Base-by-base conservation (phyloP, 1,284 basidiomycete genomes). In the Mycena citricolor region DNA sequence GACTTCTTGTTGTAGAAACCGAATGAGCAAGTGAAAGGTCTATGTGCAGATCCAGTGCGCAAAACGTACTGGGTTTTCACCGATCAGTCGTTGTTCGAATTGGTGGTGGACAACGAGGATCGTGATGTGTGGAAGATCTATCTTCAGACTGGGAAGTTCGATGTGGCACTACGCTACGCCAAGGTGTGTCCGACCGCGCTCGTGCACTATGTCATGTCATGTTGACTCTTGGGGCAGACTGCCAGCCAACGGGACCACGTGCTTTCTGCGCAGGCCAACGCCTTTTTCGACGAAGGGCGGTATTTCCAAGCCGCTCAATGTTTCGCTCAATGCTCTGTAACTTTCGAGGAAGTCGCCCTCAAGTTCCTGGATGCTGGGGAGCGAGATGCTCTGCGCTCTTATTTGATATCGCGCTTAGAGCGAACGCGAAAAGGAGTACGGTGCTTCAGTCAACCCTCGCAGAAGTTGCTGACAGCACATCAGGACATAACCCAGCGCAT, bases 41-140 rank as follows among this genome's bases (percentile, higher is more conserved):
- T 97, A 17, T 78, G 83, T 4, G 76, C 86, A 6, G 97, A 99
- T 64, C 84, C 89, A 7, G 80, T 90, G 4, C 82, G 90, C 7
- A 83, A 81, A 60, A 98, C 95, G 4, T 95, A 89, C 58, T 99
- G 97, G 97, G 77, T 97, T 2, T 97, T 90, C 62, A 94, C 95
- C 0, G 83, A 92, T 55, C 79, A 85, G 47, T 89, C 90, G 0
- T 79, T 99, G 32, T 94, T 92, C 57, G 97, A 99, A 60, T 70
- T 99, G 14, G 81, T 88, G 12, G 76, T 93, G 13, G 76, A 76
- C 8, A 90, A 95, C 54, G 97, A 99, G 68, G 89, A 90, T 57
- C 81, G 94, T 4, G 89, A 98, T 60, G 85, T 99, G 5, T 99
- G 97, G 97, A 84, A 84, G 50, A 86, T 94, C 36, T 92, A 91